These are phyloP conservation scores for Ramalina peruviana DNA, from an alignment of 495 filamentous ascomycete genomes.

Conservation along the genomic window DNA sequence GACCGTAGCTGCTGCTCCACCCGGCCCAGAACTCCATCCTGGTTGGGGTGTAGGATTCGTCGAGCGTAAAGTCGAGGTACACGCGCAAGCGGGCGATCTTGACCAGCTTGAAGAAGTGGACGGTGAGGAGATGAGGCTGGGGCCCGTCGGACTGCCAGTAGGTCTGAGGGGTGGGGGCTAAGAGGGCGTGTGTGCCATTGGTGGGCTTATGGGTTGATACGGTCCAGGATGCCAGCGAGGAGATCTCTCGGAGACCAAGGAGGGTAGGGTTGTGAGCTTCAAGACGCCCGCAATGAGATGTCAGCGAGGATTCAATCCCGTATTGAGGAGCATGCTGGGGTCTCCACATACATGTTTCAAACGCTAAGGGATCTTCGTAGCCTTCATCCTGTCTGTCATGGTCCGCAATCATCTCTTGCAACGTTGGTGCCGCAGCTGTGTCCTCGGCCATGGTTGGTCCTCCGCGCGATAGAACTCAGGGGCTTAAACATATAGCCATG, in stretches of 20 bases:
- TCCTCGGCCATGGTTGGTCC: not conserved
- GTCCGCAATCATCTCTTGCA: conserved; percentile 11
- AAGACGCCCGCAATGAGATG: not conserved
- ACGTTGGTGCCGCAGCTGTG: not conserved
- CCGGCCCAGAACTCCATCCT: conserved; percentile 77
- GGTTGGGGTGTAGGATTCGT: conserved; percentile 96
- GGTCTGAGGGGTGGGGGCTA: conserved; percentile 57
- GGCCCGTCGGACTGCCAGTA: conserved; percentile 98
- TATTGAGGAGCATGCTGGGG: not conserved
- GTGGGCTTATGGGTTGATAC: conserved; percentile 85
- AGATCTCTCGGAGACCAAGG: conserved; percentile 64
- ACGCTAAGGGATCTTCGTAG: conserved; percentile 10
- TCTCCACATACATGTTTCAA: conserved; percentile 8
- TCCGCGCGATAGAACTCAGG: no score
- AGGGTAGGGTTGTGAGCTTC: conserved; percentile 12
- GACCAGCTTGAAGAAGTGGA: conserved; percentile 91
- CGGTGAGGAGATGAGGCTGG: conserved; percentile 83
- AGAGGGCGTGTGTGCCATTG: conserved; percentile 73
- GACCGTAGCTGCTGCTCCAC: conserved; percentile 64
- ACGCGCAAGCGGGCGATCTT: conserved; percentile 70
- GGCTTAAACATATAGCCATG: no score
- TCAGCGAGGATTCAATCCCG: not conserved
- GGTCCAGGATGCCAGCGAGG: conserved; percentile 84
- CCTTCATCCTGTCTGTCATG: conserved; percentile 1
- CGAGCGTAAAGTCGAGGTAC: conserved; percentile 77